Conservation (phyloP, 371 early-diverging fungal species). For the Dinochytrium kinnereticum region DNA sequence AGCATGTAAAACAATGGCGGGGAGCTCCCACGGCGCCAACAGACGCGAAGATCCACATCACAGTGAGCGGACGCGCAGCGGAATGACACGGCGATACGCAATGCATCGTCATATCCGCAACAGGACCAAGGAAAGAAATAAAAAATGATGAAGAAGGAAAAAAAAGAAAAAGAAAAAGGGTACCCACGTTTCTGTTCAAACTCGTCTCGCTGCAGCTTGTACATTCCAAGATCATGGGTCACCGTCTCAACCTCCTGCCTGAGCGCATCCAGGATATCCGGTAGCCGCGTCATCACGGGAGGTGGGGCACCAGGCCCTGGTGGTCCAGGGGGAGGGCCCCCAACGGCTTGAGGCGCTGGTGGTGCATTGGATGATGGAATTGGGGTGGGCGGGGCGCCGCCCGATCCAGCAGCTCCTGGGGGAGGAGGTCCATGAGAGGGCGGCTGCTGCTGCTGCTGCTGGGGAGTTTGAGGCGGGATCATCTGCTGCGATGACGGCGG, state of each 20-base stretch:
- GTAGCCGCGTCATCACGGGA: slow-evolving; percentile 60
- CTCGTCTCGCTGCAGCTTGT: slow-evolving; percentile 83
- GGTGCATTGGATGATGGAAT: slow-evolving; percentile 1
- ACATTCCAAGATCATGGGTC: slow-evolving; percentile 74
- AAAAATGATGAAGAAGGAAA: not conserved
- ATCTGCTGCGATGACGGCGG: slow-evolving; percentile 11
- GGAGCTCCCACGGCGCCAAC: too few relatives aligned
- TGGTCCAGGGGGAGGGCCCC: not conserved
- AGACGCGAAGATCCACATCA: too few relatives aligned
- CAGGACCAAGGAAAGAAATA: not conserved
- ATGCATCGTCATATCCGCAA: too few relatives aligned
- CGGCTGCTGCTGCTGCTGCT: slow-evolving; percentile 10
- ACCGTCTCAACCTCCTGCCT: slow-evolving; percentile 81
- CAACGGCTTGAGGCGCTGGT: not conserved
- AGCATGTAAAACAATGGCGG: too few relatives aligned
- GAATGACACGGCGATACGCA: too few relatives aligned
- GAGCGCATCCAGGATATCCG: slow-evolving; percentile 84
- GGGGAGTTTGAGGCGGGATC: not conserved
- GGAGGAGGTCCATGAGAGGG: not conserved
- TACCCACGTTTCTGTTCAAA: slow-evolving; percentile 85
- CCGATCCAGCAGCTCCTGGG: not conserved
- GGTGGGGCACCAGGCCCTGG: not conserved
- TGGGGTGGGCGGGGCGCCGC: not conserved
- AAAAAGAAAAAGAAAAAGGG: slow-evolving; percentile 17
- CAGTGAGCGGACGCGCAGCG: too few relatives aligned